Conservation (phyloP, 208 protist species). For the Wallacemonas sp. region DNA sequence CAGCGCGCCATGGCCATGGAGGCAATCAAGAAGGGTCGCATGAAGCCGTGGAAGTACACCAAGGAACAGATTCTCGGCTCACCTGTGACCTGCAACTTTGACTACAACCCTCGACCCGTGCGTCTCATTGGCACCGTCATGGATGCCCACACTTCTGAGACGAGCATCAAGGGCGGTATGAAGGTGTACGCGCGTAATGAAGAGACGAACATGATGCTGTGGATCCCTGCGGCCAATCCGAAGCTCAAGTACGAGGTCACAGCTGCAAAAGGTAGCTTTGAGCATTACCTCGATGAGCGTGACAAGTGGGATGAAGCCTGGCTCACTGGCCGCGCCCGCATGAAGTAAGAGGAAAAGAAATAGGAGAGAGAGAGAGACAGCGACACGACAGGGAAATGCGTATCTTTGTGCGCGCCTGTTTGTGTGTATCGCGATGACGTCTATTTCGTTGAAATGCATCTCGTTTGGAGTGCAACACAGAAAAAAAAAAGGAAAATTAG, state of each 20-base stretch:
- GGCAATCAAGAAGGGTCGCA: conserved; percentile 77
- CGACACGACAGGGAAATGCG: too few species aligned
- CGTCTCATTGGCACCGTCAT: conserved; percentile 90
- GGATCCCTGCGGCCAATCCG: conserved; percentile 87
- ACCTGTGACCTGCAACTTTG: conserved; percentile 87
- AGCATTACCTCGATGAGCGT: conserved; percentile 89
- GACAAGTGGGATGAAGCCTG: conserved; percentile 93
- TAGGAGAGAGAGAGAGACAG: too few species aligned
- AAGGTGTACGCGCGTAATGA: conserved; percentile 91
- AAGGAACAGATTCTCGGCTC: conserved; percentile 90
- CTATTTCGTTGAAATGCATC: too few species aligned
- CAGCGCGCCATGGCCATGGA: conserved; percentile 88
- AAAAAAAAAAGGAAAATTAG: too few species aligned
- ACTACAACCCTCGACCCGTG: conserved; percentile 90
- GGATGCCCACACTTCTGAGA: conserved; percentile 88
- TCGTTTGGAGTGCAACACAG: too few species aligned
- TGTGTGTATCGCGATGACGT: too few species aligned
- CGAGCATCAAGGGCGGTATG: conserved; percentile 87
- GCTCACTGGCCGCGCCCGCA: conserved; percentile 85
- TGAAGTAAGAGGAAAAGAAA: conserved; percentile 68
- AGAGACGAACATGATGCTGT: conserved; percentile 92
- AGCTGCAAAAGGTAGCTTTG: conserved; percentile 78
- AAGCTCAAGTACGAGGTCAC: conserved; percentile 90
- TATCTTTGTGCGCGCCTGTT: too few species aligned
- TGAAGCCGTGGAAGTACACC: conserved; percentile 89